Base-by-base conservation (phyloP, 371 early-diverging fungal genomes). In the Rhizomucor miehei region DNA sequence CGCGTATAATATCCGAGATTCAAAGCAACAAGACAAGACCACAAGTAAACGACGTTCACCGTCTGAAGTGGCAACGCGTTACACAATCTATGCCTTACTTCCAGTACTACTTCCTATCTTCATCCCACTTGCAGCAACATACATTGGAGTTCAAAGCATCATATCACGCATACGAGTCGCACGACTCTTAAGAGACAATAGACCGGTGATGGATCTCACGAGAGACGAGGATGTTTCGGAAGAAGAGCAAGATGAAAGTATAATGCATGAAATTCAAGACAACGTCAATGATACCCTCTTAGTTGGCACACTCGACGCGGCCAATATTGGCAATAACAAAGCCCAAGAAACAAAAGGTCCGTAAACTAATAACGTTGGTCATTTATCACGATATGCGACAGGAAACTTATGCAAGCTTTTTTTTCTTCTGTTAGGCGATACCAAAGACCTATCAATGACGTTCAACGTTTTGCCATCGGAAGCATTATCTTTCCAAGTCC, bases 401-500 rank as follows among this genome's bases (percentile, higher is more conserved):
- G 25, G 48, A 17, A 34, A 48, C 25, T 6, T 20, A 11, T 9
- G 19, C 20, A 12, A 21, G 34, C 20, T 37, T 11, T 29, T 23
- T 48, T 16, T 24, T 16, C 16, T 53, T 41, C 23, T 44, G 4
- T 6, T n/a, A 13, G 16, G 17, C 45, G 12, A 23, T 34, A 47
- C 51, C 21, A 39, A 52, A 40, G 34, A 52, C n/a, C 36, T 17
- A 6, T 34, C 29, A 14, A 23, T 17, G 13, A 44, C 38, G 2
- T 49, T 38, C 45, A 52, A 47, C 13, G 44, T 49, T 13, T 19
- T 17, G 10, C 47, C 52, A 6, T 53, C 51, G 40, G 40, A 52
- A 24, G 34, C 41, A 6, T 5, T 52, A 5, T n/a, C 44, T 3
- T 10, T 24, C 21, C 29, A 21, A n/a, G 8, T 36, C 12, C 14